Percentiles rank a stretch among this genome's conserved stretches.
Conservation (phyloP, 768 basidiomycete species). For the Termitomyces sp. region DNA sequence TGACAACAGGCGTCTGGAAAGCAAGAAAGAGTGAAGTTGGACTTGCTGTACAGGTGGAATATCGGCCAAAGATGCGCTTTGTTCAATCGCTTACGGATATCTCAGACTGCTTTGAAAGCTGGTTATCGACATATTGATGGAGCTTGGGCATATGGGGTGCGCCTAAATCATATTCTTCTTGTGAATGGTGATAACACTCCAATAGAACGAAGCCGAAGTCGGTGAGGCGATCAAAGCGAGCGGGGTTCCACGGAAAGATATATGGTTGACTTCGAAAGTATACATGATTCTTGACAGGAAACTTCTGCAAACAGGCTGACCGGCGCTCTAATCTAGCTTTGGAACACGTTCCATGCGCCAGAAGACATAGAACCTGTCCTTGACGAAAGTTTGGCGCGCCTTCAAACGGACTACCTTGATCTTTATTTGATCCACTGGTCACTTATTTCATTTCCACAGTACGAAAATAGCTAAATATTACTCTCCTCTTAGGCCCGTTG, state of each 20-base stretch:
- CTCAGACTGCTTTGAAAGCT: slow-evolving; percentile 47
- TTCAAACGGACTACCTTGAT: slow-evolving; percentile 22
- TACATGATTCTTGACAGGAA: background rate
- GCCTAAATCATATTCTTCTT: slow-evolving; percentile 11
- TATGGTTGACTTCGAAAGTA: slow-evolving; percentile 66
- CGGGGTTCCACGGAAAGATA: slow-evolving; percentile 50
- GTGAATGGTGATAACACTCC: background rate
- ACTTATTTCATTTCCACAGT: slow-evolving; percentile 5
- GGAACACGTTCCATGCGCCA: slow-evolving; percentile 72
- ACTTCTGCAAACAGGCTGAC: background rate
- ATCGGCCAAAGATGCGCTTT: background rate
- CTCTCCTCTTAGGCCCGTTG: slow-evolving; percentile 48
- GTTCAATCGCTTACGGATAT: background rate
- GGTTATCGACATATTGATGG: slow-evolving; percentile 74
- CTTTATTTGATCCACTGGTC: slow-evolving; percentile 81
- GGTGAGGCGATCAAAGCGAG: slow-evolving; percentile 57
- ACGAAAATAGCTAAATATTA: background rate
- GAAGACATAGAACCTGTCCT: slow-evolving; percentile 64
- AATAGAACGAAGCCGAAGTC: slow-evolving; percentile 64
- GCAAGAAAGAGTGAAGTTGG: slow-evolving; percentile 56
- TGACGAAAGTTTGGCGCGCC: slow-evolving; percentile 35
- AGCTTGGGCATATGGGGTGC: slow-evolving; percentile 62
- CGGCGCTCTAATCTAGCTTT: slow-evolving; percentile 38
- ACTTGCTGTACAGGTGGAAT: slow-evolving; percentile 51
- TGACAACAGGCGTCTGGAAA: slow-evolving; percentile 53